Percentiles rank a stretch among this genome's conserved stretches.
phyloP scores from a whole-genome alignment of 257 asterid species.

The Primulina huaijiensis region DNA sequence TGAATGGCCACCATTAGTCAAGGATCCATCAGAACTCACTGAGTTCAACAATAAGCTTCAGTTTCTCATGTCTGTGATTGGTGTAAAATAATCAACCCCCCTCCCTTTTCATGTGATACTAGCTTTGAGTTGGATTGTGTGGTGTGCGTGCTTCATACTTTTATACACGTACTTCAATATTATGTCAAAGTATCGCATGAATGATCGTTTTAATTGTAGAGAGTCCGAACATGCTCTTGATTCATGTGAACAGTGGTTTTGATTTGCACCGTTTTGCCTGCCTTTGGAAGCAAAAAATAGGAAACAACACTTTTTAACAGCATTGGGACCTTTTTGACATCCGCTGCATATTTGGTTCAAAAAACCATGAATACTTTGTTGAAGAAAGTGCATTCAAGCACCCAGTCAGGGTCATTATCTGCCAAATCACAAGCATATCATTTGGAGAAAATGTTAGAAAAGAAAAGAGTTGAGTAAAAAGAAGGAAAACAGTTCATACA shows the following conservation, averaged over 20 bases:
- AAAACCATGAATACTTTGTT: too few relatives aligned
- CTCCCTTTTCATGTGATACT: not conserved
- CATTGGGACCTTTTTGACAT: not conserved
- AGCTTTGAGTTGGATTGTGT: not conserved
- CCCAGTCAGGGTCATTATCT: not conserved
- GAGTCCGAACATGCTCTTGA: not conserved
- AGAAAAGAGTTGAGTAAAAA: not conserved
- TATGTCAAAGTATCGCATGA: not conserved
- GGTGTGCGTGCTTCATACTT: not conserved
- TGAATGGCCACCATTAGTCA: slow-evolving; percentile 49
- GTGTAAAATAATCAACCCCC: slow-evolving; percentile 38
- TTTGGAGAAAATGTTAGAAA: not conserved
- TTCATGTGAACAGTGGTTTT: too few relatives aligned
- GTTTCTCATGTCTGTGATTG: slow-evolving; percentile 76
- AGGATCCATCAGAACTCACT: slow-evolving; percentile 11
- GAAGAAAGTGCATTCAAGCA: not conserved
- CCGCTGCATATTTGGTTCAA: too few relatives aligned
- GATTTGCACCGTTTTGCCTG: too few relatives aligned
- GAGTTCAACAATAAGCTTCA: slow-evolving; percentile 47
- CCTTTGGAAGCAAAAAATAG: not conserved
- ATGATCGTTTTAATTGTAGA: not conserved
- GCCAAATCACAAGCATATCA: not conserved
- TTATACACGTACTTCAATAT: not conserved
- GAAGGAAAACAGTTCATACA: not conserved
- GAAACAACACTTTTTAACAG: not conserved